A percentile compares a stretch with the other conserved stretches of the same genome.
Conservation (phyloP, 2,329 filamentous ascomycete species). For the Zopfia rhizophila region DNA sequence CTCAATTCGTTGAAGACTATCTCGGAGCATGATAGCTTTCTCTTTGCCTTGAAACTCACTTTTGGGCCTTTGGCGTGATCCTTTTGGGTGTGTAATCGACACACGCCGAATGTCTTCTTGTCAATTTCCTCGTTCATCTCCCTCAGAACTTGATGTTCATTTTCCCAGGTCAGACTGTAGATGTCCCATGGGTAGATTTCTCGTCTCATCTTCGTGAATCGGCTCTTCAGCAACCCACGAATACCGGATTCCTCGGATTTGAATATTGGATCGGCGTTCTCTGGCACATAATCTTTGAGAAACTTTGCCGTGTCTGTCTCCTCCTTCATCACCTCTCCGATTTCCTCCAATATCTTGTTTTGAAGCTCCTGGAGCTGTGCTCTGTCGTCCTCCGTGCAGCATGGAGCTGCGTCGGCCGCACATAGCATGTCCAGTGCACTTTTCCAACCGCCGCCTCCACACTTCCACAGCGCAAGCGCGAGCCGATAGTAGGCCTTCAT, state of each 20-base stretch:
- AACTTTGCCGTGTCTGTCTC: no score
- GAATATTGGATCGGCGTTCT: background rate
- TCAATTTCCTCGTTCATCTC: slow-evolving; percentile 7
- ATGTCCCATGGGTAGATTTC: slow-evolving; percentile 30
- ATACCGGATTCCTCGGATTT: slow-evolving; percentile 10
- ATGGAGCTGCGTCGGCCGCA: slow-evolving; percentile 2
- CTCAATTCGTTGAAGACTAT: slow-evolving; percentile 10
- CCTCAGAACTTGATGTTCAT: background rate
- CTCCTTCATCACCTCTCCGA: slow-evolving; percentile 10
- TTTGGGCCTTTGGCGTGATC: slow-evolving; percentile 5
- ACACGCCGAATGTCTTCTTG: background rate
- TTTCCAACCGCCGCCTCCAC: slow-evolving; percentile 30
- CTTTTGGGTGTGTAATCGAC: background rate
- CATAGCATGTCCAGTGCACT: slow-evolving; percentile 28
- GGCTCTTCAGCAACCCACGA: slow-evolving; percentile 18
- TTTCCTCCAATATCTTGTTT: slow-evolving; percentile 19
- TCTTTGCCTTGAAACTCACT: slow-evolving; percentile 1
- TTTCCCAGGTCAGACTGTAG: slow-evolving; percentile 10
- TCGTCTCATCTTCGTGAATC: slow-evolving; percentile 22
- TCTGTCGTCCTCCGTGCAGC: slow-evolving; percentile 8
- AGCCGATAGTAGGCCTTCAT: slow-evolving; percentile 31
- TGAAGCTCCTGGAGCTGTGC: slow-evolving; percentile 14
- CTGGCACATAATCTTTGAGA: background rate
- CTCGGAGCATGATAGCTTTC: background rate
- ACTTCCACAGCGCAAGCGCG: slow-evolving; percentile 29